A percentile compares a stretch with the other conserved stretches of the same genome.
These are phyloP conservation scores for Alternaria hordeiaustralica DNA, from an alignment of 2,329 filamentous ascomycete genomes.

Conservation along the genomic window DNA sequence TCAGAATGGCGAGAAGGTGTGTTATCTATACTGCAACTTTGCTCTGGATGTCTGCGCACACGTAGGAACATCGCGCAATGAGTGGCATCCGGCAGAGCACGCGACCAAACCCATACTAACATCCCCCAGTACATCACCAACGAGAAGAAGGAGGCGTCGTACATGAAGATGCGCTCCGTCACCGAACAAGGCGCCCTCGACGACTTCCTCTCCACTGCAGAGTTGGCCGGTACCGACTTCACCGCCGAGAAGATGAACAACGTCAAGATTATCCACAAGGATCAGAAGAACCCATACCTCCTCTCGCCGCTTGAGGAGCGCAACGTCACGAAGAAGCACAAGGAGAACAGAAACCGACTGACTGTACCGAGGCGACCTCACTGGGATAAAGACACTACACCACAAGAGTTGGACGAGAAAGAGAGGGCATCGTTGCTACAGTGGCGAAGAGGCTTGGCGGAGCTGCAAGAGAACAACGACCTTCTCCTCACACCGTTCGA, in stretches of 20 bases:
- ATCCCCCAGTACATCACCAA: constrained; percentile 80
- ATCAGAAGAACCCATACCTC: constrained; percentile 94
- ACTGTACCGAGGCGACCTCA: constrained; percentile 88
- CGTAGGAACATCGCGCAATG: background rate
- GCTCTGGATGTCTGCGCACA: background rate
- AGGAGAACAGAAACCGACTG: constrained; percentile 76
- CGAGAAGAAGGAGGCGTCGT: constrained; percentile 85
- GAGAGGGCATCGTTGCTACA: constrained; percentile 83
- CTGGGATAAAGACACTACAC: constrained; percentile 87
- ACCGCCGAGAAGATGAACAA: constrained; percentile 99
- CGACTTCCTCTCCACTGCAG: constrained; percentile 94
- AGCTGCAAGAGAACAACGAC: constrained; percentile 92
- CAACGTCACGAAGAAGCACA: constrained; percentile 78
- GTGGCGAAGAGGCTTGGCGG: constrained; percentile 89
- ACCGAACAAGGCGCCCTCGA: constrained; percentile 96
- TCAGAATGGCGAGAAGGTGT: constrained; percentile 76
- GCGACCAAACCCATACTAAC: constrained; percentile 28
- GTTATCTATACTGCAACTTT: constrained; percentile 1
- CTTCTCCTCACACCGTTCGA: constrained; percentile 98
- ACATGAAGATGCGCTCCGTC: constrained; percentile 99
- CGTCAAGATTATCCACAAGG: constrained; percentile 96
- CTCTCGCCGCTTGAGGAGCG: constrained; percentile 85
- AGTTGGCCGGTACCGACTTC: constrained; percentile 97
- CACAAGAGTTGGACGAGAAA: constrained; percentile 76
- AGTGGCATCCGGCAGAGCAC: background rate